Conservation (phyloP, 202 grass and related monocot species). For the Tripidium arundinaceum region DNA sequence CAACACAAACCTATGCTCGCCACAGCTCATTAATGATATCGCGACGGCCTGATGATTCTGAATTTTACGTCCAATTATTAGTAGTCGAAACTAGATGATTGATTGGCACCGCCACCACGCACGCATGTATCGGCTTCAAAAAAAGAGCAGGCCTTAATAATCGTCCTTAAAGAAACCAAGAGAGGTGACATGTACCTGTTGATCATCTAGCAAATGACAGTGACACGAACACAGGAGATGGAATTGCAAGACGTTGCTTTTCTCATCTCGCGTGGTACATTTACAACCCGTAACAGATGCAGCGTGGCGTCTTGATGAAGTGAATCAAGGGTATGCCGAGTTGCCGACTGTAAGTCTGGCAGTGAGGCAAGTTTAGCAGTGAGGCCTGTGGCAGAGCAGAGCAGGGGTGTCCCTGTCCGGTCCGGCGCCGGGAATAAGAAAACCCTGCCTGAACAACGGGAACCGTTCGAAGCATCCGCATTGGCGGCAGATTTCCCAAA, state of each 20-base stretch:
- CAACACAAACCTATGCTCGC: neutral
- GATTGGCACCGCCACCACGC: too few species aligned
- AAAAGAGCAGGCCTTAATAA: neutral
- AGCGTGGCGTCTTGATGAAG: neutral
- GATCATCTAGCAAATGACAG: neutral
- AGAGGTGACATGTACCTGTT: conserved; percentile 14
- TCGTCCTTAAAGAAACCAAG: neutral
- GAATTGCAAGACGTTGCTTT: neutral
- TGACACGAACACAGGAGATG: neutral
- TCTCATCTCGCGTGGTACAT: neutral
- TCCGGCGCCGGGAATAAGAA: neutral
- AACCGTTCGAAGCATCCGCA: neutral
- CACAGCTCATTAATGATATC: neutral
- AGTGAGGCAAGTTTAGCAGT: neutral
- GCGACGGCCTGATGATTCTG: neutral
- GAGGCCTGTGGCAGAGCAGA: neutral
- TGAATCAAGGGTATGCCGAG: neutral
- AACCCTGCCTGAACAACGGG: neutral
- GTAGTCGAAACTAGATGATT: neutral
- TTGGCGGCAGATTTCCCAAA: neutral
- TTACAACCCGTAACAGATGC: neutral
- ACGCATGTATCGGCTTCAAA: too few species aligned
- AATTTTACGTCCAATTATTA: neutral
- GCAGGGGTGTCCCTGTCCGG: neutral
- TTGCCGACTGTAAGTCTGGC: too few species aligned